phyloP scores from a whole-genome alignment of 495 filamentous ascomycete species.

The Clohesyomyces aquaticus region DNA sequence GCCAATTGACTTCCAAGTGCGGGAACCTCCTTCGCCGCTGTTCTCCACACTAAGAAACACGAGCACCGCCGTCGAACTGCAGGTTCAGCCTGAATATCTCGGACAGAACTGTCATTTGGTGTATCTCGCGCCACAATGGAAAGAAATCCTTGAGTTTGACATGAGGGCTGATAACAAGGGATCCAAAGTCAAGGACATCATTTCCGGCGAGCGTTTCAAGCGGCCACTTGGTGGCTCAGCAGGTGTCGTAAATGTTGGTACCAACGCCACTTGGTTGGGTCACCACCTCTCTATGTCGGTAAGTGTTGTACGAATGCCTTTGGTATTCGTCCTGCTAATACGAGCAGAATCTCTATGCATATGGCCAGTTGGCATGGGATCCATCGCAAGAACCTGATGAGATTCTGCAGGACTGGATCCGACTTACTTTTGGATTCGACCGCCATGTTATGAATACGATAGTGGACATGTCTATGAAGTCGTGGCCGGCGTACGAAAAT shows the following conservation, averaged over 20 bases:
- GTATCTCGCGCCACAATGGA: conserved; percentile 70
- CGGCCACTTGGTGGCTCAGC: conserved; percentile 64
- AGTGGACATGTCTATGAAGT: conserved; percentile 66
- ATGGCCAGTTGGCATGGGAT: conserved; percentile 68
- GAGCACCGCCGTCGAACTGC: conserved; percentile 64
- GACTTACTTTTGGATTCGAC: conserved; percentile 65
- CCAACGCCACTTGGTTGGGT: conserved; percentile 68
- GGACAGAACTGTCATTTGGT: conserved; percentile 73
- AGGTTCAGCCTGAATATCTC: conserved; percentile 71
- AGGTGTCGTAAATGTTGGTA: conserved; percentile 71
- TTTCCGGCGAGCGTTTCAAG: conserved; percentile 63
- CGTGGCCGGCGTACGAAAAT: conserved; percentile 72
- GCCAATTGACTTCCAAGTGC: conserved; percentile 76
- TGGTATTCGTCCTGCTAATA: neutral
- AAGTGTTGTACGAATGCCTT: conserved; percentile 2
- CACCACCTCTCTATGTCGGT: conserved; percentile 67
- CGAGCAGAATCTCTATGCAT: conserved; percentile 65
- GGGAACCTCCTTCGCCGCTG: conserved; percentile 69
- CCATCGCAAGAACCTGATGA: conserved; percentile 52
- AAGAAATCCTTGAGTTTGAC: conserved; percentile 67
- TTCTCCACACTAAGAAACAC: conserved; percentile 67
- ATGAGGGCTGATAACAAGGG: conserved; percentile 61
- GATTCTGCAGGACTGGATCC: conserved; percentile 67
- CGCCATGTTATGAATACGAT: conserved; percentile 59
- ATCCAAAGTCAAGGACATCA: conserved; percentile 59